Percentiles rank a stretch among this genome's conserved stretches.
Evolutionary conservation across 768 basidiomycete genomes (phyloP).

Genomic region (Lactifluus piperatus): DNA sequence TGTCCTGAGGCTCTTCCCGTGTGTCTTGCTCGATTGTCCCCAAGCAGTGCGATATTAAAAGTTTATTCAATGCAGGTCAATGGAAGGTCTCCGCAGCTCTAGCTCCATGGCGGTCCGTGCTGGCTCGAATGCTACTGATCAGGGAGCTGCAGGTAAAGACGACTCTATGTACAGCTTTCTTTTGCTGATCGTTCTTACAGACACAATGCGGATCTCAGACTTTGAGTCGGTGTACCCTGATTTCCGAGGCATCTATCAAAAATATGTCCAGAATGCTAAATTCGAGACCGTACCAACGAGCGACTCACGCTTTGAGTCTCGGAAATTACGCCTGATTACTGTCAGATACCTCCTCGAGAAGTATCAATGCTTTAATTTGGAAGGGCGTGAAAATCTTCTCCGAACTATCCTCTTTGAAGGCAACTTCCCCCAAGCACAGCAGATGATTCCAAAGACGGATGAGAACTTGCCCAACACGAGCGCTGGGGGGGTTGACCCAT

Average conservation of each 20-base stretch:
- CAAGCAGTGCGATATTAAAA: no score
- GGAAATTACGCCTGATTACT: background rate
- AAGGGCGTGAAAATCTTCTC: background rate
- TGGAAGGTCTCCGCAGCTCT: background rate
- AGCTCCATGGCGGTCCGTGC: no score
- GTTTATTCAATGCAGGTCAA: background rate
- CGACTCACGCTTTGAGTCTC: background rate
- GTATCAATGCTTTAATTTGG: background rate
- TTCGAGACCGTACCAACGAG: background rate
- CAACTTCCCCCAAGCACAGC: background rate
- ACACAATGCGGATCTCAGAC: no score
- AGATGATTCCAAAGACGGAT: background rate
- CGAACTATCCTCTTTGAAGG: background rate
- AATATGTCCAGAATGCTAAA: background rate
- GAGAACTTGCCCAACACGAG: background rate
- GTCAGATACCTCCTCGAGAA: background rate
- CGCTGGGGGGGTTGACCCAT: no score
- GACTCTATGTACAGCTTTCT: no score
- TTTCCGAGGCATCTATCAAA: background rate
- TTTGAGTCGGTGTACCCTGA: background rate
- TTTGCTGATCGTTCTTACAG: no score
- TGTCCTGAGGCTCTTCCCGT: background rate
- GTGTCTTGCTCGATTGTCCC: no score
- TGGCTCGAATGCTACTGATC: background rate
- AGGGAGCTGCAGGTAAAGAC: background rate